Conservation (phyloP, 2,329 filamentous ascomycete genomes). For the Penicillium freii region DNA sequence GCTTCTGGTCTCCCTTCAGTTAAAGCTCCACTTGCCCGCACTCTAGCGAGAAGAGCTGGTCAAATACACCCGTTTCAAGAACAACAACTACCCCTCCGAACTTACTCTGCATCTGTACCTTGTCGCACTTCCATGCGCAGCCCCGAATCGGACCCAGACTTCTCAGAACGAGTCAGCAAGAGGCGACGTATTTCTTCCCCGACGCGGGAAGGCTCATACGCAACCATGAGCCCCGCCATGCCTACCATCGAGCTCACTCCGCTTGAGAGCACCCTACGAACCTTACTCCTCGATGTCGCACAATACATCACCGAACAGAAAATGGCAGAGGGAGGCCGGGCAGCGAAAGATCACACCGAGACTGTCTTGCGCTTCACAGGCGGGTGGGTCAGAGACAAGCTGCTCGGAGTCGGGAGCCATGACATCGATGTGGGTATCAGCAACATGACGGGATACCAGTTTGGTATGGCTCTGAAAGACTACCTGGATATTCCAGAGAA, state of each 20-base stretch:
- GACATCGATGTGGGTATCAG: slow-evolving; percentile 52
- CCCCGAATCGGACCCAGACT: slow-evolving; percentile 18
- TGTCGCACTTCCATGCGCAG: slow-evolving; percentile 29
- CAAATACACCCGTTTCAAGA: slow-evolving; percentile 11
- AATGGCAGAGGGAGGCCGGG: slow-evolving; percentile 42
- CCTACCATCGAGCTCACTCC: slow-evolving; percentile 60
- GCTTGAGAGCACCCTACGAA: slow-evolving; percentile 68
- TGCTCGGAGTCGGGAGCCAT: slow-evolving; percentile 47
- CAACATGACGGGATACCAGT: slow-evolving; percentile 51
- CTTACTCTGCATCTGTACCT: slow-evolving; percentile 6
- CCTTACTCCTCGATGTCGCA: slow-evolving; percentile 80
- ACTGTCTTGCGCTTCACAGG: slow-evolving; percentile 49
- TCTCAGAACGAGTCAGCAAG: slow-evolving; percentile 31
- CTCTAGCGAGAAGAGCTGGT: slow-evolving; percentile 13
- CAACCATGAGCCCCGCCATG: slow-evolving; percentile 27
- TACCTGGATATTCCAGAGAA: slow-evolving; percentile 43
- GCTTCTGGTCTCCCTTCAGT: slow-evolving; percentile 12
- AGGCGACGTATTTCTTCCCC: slow-evolving; percentile 32
- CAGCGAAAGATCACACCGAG: slow-evolving; percentile 17
- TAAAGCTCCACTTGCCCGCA: slow-evolving; percentile 16
- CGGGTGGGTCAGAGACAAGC: slow-evolving; percentile 52
- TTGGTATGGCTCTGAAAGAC: slow-evolving; percentile 45
- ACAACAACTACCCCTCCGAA: slow-evolving; percentile 12
- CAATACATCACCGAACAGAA: slow-evolving; percentile 53
- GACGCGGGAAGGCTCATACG: slow-evolving; percentile 20